Evolutionary conservation across 2,329 filamentous ascomycete species (phyloP).

Genomic region (Aotearoamyces nothofagi): DNA sequence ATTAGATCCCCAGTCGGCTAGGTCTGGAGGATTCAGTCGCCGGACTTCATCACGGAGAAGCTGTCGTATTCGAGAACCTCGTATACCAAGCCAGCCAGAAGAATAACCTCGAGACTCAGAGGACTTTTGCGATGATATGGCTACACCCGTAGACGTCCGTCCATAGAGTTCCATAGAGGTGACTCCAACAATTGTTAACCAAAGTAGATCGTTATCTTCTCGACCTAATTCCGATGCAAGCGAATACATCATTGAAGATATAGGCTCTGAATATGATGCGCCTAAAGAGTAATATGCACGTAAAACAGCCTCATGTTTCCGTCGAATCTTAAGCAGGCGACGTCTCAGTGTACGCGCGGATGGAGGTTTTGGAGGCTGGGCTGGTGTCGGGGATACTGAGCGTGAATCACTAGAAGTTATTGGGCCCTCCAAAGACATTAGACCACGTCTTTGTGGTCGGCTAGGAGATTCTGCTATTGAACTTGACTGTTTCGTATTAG

Average conservation of each 20-base stretch:
- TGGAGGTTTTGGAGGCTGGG: slow-evolving; percentile 41
- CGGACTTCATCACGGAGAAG: slow-evolving; percentile 86
- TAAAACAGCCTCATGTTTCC: slow-evolving; percentile 62
- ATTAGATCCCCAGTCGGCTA: slow-evolving; percentile 35
- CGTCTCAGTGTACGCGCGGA: slow-evolving; percentile 60
- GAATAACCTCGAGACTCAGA: slow-evolving; percentile 34
- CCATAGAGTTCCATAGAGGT: slow-evolving; percentile 90
- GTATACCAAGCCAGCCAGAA: slow-evolving; percentile 65
- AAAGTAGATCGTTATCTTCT: slow-evolving; percentile 91
- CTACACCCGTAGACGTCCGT: slow-evolving; percentile 66
- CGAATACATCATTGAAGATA: slow-evolving; percentile 88
- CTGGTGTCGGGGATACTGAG: slow-evolving; percentile 33
- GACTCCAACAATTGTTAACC: slow-evolving; percentile 88
- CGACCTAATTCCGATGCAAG: slow-evolving; percentile 87
- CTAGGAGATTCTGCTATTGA: slow-evolving; percentile 51
- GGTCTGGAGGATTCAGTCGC: slow-evolving; percentile 70
- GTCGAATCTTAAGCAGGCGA: slow-evolving; percentile 58
- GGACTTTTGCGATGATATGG: slow-evolving; percentile 42
- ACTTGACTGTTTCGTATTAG: slow-evolving; percentile 32
- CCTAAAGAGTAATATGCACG: slow-evolving; percentile 76
- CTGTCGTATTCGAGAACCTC: slow-evolving; percentile 72
- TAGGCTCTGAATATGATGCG: slow-evolving; percentile 84
- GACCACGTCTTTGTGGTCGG: slow-evolving; percentile 41
- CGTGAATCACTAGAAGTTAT: slow-evolving; percentile 26
- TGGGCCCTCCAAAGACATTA: slow-evolving; percentile 37